Evolutionary conservation across 805 yeast genomes (phyloP).

Genomic region (Blastobotrys mokoenaii): DNA sequence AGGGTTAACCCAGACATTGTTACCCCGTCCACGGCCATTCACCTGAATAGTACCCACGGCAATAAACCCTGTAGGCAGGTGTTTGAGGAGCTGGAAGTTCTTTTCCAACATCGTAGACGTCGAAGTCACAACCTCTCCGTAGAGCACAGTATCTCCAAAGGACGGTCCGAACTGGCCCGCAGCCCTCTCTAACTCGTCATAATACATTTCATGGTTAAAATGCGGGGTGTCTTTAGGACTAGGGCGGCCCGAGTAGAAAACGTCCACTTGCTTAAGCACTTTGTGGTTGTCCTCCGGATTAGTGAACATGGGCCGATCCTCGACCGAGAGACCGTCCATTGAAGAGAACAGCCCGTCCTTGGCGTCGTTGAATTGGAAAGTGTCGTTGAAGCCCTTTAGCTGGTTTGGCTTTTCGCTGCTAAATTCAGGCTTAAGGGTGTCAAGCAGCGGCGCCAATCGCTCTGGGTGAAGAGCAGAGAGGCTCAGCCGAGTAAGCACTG

Average conservation of each 20-base stretch:
- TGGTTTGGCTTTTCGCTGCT: slow-evolving; percentile 31
- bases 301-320: slow-evolving; percentile 6
- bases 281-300: slow-evolving; percentile 46
- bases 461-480: slow-evolving; percentile 37
- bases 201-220: slow-evolving; percentile 58
- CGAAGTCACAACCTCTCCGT: slow-evolving; percentile 86
- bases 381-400: slow-evolving; percentile 47
- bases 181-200: slow-evolving; percentile 31
- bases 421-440: slow-evolving; percentile 25
- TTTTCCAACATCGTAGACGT: slow-evolving; percentile 72
- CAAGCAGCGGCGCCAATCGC: slow-evolving; percentile 28
- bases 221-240: slow-evolving; percentile 53
- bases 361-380: slow-evolving; percentile 34
- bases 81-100: slow-evolving; percentile 50
- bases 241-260: slow-evolving; percentile 41
- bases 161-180: slow-evolving; percentile 6
- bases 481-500: slow-evolving; percentile 61
- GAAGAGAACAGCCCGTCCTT: slow-evolving; percentile 3
- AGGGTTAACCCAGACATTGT: slow-evolving; percentile 93
- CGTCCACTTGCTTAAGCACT: slow-evolving; percentile 47
- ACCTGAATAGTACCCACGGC: slow-evolving; percentile 76
- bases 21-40: slow-evolving; percentile 90
- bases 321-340: neutral
- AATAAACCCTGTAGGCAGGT: slow-evolving; percentile 60
- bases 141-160: slow-evolving; percentile 58